Evolutionary conservation across 1,284 basidiomycete genomes (phyloP).

Genomic region (Ceratobasidium papillatum): DNA sequence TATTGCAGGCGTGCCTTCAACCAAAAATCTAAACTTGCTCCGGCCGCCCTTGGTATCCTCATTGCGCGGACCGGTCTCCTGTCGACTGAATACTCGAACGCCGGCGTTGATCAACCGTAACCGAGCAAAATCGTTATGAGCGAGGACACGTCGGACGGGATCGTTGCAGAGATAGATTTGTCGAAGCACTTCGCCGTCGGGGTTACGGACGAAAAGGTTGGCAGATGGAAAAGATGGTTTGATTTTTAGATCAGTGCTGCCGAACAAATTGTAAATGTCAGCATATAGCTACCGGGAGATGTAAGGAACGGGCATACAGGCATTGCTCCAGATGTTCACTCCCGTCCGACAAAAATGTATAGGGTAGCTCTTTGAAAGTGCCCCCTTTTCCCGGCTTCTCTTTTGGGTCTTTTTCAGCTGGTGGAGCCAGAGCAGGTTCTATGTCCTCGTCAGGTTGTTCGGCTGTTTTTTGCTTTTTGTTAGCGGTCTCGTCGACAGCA

Average conservation of each 20-base stretch:
- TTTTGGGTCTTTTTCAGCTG: conserved; percentile 52
- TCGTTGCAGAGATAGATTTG: conserved; percentile 92
- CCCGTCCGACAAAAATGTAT: conserved; percentile 76
- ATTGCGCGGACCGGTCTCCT: conserved; percentile 55
- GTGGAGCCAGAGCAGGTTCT: conserved; percentile 51
- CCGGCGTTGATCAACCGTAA: conserved; percentile 91
- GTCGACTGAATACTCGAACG: conserved; percentile 74
- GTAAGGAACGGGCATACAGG: conserved; percentile 70
- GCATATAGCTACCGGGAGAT: neutral
- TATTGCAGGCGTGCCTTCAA: conserved; percentile 85
- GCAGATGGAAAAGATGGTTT: conserved; percentile 75
- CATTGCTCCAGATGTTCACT: conserved; percentile 75
- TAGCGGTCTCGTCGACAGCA: conserved; percentile 47
- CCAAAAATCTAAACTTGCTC: conserved; percentile 71
- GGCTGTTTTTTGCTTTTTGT: conserved; percentile 46
- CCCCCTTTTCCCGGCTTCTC: conserved; percentile 55
- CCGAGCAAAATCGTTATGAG: conserved; percentile 84
- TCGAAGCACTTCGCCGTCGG: conserved; percentile 76
- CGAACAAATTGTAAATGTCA: conserved; percentile 16
- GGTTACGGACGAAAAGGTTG: conserved; percentile 89
- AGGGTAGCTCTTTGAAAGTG: conserved; percentile 89
- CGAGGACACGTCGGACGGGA: conserved; percentile 80
- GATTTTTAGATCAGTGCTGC: conserved; percentile 65
- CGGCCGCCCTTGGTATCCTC: conserved; percentile 47
- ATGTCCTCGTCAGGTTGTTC: conserved; percentile 54